Conservation (phyloP, 108 stramenopile genomes). For the Nitzschia inconspicua region DNA sequence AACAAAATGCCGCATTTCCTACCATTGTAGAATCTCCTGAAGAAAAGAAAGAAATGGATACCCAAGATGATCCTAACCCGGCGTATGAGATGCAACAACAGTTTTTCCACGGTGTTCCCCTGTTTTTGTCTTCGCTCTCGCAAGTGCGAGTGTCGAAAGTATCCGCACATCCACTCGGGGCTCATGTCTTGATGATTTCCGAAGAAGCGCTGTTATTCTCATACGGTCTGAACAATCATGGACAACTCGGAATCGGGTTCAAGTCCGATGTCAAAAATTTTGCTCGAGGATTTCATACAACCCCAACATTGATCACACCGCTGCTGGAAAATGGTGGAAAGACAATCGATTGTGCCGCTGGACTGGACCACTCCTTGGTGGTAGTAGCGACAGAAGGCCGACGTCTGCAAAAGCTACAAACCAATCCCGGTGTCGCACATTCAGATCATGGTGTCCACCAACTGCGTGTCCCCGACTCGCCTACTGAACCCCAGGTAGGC, state of each 20-base stretch:
- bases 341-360: constrained; percentile 73
- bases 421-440: constrained; percentile 13
- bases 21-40: constrained; percentile 18
- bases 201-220: constrained; percentile 73
- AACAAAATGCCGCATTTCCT: neutral
- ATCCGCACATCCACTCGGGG: constrained; percentile 77
- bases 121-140: constrained; percentile 56
- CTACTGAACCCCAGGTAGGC: neutral
- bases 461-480: neutral
- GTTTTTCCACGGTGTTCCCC: constrained; percentile 66
- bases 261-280: constrained; percentile 16
- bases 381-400: constrained; percentile 67
- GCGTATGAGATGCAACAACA: constrained; percentile 1
- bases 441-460: constrained; percentile 18
- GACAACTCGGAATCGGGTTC: constrained; percentile 72
- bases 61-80: neutral
- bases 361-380: constrained; percentile 74
- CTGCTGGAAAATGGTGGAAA: constrained; percentile 84
- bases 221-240: constrained; percentile 71
- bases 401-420: constrained; percentile 35
- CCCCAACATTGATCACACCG: constrained; percentile 72
- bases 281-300: constrained; percentile 32
- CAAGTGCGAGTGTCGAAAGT: constrained; percentile 64
- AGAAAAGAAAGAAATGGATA: constrained; percentile 23
- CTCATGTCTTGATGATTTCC: constrained; percentile 76